Percentiles rank a stretch among this genome's conserved stretches.
phyloP scores from a whole-genome alignment of 2,329 filamentous ascomycete species.

The Aureobasidium sp. region DNA sequence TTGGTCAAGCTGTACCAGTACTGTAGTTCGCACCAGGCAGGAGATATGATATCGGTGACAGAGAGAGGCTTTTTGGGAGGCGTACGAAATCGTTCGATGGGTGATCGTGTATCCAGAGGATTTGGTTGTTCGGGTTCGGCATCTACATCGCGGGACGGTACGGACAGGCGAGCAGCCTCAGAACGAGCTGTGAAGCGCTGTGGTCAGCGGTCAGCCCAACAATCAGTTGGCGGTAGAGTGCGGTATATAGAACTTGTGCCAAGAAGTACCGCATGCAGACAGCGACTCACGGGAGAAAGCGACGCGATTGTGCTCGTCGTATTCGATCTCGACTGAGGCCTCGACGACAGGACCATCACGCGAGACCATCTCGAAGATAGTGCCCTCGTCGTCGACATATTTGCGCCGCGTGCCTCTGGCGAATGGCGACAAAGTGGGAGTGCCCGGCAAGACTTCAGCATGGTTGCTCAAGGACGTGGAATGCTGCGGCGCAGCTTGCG shows the following conservation, averaged over 20 bases:
- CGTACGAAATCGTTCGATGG: constrained; percentile 71
- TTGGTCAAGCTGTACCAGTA: constrained; percentile 81
- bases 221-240: background rate
- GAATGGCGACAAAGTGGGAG: background rate
- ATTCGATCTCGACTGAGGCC: constrained; percentile 37
- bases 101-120: constrained; percentile 46
- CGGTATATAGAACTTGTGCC: background rate
- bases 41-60: constrained; percentile 80
- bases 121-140: constrained; percentile 18
- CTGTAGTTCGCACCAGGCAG: constrained; percentile 93
- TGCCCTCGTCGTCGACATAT: constrained; percentile 18
- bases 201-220: constrained; percentile 33
- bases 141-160: constrained; percentile 15
- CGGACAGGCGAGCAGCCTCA: constrained; percentile 22
- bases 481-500: constrained; percentile 34
- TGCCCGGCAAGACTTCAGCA: background rate
- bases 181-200: constrained; percentile 30
- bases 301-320: constrained; percentile 32
- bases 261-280: background rate
- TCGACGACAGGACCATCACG: constrained; percentile 19
- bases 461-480: constrained; percentile 15
- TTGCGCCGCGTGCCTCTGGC: constrained; percentile 6
- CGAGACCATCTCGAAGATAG: constrained; percentile 16
- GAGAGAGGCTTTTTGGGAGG: constrained; percentile 72
- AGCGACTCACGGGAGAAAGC: constrained; percentile 27